Evolutionary conservation across 2,329 filamentous ascomycete genomes (phyloP).

Genomic region (Pseudogymnoascus sp.): DNA sequence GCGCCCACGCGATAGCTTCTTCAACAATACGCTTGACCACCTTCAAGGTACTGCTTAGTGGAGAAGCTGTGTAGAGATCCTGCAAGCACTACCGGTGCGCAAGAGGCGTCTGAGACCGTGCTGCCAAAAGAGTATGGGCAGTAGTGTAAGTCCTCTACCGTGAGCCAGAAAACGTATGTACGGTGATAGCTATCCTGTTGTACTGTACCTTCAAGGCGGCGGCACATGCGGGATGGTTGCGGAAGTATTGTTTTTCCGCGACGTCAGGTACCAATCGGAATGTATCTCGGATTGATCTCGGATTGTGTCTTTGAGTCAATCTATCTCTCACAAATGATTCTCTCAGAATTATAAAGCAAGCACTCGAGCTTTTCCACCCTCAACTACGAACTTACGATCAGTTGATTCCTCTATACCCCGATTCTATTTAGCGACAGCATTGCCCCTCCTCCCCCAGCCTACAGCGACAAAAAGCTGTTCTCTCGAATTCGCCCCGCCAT

Average conservation of each 20-base stretch:
- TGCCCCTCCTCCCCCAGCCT: background rate
- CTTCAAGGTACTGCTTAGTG: background rate
- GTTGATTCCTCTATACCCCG: background rate
- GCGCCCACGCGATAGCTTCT: background rate
- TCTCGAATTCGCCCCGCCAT: conserved; percentile 13
- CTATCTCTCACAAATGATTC: conserved; percentile 3
- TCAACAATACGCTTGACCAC: background rate
- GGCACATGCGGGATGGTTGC: background rate
- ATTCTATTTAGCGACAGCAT: background rate
- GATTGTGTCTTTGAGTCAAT: background rate
- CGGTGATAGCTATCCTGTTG: background rate
- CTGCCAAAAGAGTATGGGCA: background rate
- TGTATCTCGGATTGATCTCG: background rate
- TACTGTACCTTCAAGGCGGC: background rate
- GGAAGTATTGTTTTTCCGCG: background rate
- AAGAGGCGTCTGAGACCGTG: background rate
- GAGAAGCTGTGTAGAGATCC: background rate
- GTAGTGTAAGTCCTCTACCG: background rate
- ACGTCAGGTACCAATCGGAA: background rate
- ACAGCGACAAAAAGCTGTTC: conserved; percentile 6
- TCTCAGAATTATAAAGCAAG: background rate
- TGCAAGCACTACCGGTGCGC: background rate
- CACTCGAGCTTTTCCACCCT: background rate
- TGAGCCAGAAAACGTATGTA: background rate
- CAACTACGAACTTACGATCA: background rate